Conservation (phyloP, 179 eudicot genomes). For the Vitellaria paradoxa region DNA sequence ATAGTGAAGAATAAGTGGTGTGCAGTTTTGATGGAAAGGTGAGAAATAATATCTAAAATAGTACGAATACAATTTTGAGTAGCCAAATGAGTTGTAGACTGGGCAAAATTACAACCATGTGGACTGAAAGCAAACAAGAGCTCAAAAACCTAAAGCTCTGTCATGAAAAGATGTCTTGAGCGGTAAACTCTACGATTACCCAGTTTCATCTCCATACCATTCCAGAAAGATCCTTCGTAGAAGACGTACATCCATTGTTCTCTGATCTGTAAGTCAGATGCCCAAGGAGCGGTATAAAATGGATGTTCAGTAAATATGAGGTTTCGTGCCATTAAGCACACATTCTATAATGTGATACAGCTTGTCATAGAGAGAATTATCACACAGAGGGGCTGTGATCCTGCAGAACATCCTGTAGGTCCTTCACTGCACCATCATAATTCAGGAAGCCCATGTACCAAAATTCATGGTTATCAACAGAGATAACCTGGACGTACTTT, state of each 20-base stretch:
- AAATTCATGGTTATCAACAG: conserved; percentile 81
- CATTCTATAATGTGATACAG: neutral
- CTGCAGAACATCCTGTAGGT: conserved; percentile 51
- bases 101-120: conserved; percentile 6
- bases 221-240: neutral
- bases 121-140: conserved; percentile 1
- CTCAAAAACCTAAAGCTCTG: neutral
- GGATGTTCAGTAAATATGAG: neutral
- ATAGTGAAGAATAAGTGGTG: neutral
- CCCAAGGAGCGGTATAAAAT: neutral
- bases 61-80: neutral
- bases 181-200: neutral
- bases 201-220: neutral
- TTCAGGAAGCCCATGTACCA: conserved; percentile 91
- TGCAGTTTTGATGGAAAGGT: neutral
- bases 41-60: neutral
- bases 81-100: neutral
- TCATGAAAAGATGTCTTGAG: neutral
- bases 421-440: conserved; percentile 72
- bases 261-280: neutral
- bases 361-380: neutral
- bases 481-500: conserved; percentile 81
- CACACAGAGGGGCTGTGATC: conserved; percentile 29
- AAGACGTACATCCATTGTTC: neutral
- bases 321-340: neutral